Percentiles rank a stretch among this genome's conserved stretches.
phyloP scores from a whole-genome alignment of 169 alveolate species.

The Plasmodium knowlesi region DNA sequence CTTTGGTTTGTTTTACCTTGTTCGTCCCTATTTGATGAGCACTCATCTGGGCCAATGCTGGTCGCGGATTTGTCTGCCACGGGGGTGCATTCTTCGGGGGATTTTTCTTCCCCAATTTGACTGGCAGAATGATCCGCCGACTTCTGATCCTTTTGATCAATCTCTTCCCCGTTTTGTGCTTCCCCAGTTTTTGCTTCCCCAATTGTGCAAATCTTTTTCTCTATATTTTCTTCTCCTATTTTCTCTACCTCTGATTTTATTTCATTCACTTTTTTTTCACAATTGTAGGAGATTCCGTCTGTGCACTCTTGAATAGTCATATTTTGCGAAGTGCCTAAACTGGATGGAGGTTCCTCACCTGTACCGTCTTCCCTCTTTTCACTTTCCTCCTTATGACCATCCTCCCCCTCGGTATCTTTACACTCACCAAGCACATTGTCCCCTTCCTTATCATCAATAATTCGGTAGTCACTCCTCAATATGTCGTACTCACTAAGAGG shows the following conservation, averaged over 20 bases:
- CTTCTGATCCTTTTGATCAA: neutral
- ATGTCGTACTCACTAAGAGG: constrained; percentile 72
- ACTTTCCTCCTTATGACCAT: neutral
- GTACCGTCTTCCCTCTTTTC: neutral
- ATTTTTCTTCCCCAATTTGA: neutral
- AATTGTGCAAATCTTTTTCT: neutral
- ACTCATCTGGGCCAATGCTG: neutral
- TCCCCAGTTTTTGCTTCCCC: neutral
- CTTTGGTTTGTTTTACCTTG: neutral
- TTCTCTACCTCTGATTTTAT: neutral
- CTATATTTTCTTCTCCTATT: neutral
- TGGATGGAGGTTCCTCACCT: neutral
- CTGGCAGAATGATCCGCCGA: neutral
- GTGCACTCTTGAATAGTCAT: neutral
- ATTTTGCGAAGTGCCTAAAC: neutral
- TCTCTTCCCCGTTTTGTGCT: neutral
- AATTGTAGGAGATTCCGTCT: neutral
- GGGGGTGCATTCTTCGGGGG: neutral
- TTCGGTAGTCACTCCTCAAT: constrained; percentile 48
- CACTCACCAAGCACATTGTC: too few relatives aligned
- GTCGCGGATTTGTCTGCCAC: neutral
- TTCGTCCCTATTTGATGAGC: neutral
- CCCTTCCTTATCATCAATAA: neutral
- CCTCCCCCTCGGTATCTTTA: neutral
- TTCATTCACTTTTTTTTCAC: neutral